phyloP scores from a whole-genome alignment of 108 stramenopile species.

The Cyclostephanos invisitatus region DNA sequence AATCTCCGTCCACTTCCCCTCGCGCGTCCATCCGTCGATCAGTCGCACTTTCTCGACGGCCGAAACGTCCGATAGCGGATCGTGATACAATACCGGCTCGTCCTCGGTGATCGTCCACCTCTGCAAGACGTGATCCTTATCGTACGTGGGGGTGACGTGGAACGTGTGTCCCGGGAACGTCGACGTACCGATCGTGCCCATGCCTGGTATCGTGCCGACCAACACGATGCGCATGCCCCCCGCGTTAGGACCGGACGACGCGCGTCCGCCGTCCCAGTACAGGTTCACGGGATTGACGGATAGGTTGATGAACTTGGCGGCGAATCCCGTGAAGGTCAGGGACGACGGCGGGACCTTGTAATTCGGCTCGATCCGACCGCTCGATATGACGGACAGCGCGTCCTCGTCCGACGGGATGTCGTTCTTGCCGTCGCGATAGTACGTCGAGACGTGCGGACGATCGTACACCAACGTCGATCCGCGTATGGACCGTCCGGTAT shows the following conservation, averaged over 20 bases:
- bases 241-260: constrained; percentile 42
- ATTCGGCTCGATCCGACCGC: constrained; percentile 6
- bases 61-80: constrained; percentile 56
- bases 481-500: constrained; percentile 24
- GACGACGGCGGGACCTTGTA: constrained; percentile 51
- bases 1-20: constrained; percentile 24
- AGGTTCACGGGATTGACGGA: constrained; percentile 61
- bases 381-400: not conserved
- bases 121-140: constrained; percentile 53
- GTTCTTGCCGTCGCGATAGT: constrained; percentile 19
- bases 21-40: constrained; percentile 47
- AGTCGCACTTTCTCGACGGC: constrained; percentile 52
- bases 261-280: constrained; percentile 76
- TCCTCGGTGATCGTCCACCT: constrained; percentile 80
- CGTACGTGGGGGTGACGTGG: constrained; percentile 68
- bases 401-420: not conserved
- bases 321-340: constrained; percentile 79
- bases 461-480: constrained; percentile 33
- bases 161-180: constrained; percentile 81
- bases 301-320: constrained; percentile 82
- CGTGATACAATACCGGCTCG: constrained; percentile 66
- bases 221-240: constrained; percentile 55
- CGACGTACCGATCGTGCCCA: constrained; percentile 80
- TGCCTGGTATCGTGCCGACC: constrained; percentile 71
- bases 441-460: constrained; percentile 34